Conservation (phyloP, 1,284 basidiomycete species). For the Ustilago lituana region DNA sequence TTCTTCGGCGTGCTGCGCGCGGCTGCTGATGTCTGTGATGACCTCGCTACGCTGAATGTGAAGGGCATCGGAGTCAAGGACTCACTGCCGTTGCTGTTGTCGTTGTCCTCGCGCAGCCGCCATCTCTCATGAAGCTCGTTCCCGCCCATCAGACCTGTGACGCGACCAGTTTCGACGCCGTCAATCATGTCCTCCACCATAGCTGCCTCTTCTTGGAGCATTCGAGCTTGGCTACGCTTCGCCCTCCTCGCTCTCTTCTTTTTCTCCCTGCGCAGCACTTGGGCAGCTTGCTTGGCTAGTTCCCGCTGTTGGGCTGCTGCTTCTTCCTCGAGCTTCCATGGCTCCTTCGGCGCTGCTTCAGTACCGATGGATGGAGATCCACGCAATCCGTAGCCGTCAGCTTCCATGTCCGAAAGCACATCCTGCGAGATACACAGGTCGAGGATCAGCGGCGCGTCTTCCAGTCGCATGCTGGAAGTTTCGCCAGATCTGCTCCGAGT, state of each 20-base stretch:
- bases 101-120: slow-evolving; percentile 12
- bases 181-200: slow-evolving; percentile 35
- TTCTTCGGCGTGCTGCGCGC: neutral
- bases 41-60: slow-evolving; percentile 29
- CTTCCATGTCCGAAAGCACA: slow-evolving; percentile 5
- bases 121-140: slow-evolving; percentile 1
- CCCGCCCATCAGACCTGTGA: neutral
- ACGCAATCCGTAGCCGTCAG: neutral
- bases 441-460: slow-evolving; percentile 22
- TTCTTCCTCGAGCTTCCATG: slow-evolving; percentile 14
- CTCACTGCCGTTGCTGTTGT: neutral
- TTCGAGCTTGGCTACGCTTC: slow-evolving; percentile 16
- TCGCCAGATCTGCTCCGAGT: neutral
- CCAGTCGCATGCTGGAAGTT: neutral
- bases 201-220: slow-evolving; percentile 25
- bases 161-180: slow-evolving; percentile 8
- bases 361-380: neutral
- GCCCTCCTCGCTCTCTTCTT: slow-evolving; percentile 16
- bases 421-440: slow-evolving; percentile 24
- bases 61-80: slow-evolving; percentile 7
- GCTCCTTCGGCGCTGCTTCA: slow-evolving; percentile 2
- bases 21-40: neutral
- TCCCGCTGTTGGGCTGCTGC: slow-evolving; percentile 11
- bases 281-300: slow-evolving; percentile 17
- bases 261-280: slow-evolving; percentile 17